Percentiles rank a stretch among this genome's conserved stretches.
These are phyloP conservation scores for Gliomastix tumulicola DNA, from an alignment of 2,329 filamentous ascomycete genomes.

Conservation along the genomic window DNA sequence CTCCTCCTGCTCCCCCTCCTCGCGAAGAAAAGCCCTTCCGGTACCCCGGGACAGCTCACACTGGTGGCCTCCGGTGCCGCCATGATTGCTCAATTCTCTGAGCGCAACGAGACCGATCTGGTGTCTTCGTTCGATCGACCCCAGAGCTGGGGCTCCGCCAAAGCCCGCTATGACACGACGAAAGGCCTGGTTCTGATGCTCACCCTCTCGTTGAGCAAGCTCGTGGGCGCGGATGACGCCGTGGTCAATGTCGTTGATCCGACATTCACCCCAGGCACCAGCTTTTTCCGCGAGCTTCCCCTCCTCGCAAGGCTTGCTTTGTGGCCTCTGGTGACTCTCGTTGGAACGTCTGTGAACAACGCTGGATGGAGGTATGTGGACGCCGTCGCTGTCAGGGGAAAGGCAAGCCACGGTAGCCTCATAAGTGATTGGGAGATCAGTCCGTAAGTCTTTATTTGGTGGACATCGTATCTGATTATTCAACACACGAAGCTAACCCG, in stretches of 20 bases:
- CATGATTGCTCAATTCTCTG: constrained; percentile 9
- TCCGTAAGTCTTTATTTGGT: constrained; percentile 26
- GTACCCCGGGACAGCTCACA: constrained; percentile 9
- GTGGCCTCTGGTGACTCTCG: constrained; percentile 3
- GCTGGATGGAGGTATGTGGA: constrained; percentile 28
- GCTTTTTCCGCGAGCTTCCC: constrained; percentile 23
- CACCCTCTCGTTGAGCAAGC: constrained; percentile 24
- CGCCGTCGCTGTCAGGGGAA: constrained; percentile 34
- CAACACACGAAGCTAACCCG: too few species aligned
- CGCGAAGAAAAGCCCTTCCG: constrained; percentile 5
- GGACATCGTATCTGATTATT: too few species aligned
- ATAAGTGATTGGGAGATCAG: constrained; percentile 38
- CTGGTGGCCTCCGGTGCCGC: constrained; percentile 16
- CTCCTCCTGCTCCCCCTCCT: constrained; percentile 21
- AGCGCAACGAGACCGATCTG: neutral
- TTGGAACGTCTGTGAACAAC: constrained; percentile 28
- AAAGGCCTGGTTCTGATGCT: constrained; percentile 27
- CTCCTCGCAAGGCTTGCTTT: constrained; percentile 2
- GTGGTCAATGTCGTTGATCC: constrained; percentile 40
- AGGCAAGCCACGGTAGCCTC: constrained; percentile 43
- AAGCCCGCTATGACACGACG: constrained; percentile 12
- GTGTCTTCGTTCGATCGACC: constrained; percentile 1
- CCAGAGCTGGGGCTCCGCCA: constrained; percentile 3
- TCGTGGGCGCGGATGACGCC: constrained; percentile 29
- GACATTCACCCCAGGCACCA: constrained; percentile 33